These are phyloP conservation scores for Gossypium davidsonii DNA, from an alignment of 441 rosid species.

Conservation along the genomic window DNA sequence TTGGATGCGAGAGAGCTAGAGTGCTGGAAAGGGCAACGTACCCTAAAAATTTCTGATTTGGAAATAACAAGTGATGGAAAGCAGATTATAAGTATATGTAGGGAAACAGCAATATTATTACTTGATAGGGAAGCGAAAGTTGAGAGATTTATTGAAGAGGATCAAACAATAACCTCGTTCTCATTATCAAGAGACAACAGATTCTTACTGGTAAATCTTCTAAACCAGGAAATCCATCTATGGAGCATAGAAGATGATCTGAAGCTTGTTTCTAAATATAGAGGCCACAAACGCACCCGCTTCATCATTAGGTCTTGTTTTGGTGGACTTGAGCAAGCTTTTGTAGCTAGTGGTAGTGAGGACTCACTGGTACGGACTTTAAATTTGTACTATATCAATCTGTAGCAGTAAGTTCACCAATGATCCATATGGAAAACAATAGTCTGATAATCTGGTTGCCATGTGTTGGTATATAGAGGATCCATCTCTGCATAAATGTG, in stretches of 20 bases:
- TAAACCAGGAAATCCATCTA: conserved; percentile 56
- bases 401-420: not conserved
- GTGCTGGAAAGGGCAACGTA: conserved; percentile 49
- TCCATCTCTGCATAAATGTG: not conserved
- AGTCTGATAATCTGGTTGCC: not conserved
- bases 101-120: conserved; percentile 41
- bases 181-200: conserved; percentile 52
- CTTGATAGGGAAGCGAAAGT: conserved; percentile 39
- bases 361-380: conserved; percentile 49
- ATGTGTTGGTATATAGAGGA: not conserved
- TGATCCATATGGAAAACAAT: not conserved
- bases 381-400: not conserved
- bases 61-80: conserved; percentile 59
- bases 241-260: conserved; percentile 48
- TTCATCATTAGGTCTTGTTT: conserved; percentile 60
- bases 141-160: conserved; percentile 46
- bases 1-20: conserved; percentile 49
- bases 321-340: conserved; percentile 56
- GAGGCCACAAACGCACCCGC: conserved; percentile 48
- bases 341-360: conserved; percentile 70
- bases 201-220: conserved; percentile 51
- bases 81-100: conserved; percentile 50
- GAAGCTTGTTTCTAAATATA: conserved; percentile 42
- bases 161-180: conserved; percentile 55
- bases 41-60: conserved; percentile 47